Evolutionary conservation across 2,329 filamentous ascomycete species (phyloP), one percentile per base, ranked within the genome.

Genomic region (Clathrospora elynae): DNA sequence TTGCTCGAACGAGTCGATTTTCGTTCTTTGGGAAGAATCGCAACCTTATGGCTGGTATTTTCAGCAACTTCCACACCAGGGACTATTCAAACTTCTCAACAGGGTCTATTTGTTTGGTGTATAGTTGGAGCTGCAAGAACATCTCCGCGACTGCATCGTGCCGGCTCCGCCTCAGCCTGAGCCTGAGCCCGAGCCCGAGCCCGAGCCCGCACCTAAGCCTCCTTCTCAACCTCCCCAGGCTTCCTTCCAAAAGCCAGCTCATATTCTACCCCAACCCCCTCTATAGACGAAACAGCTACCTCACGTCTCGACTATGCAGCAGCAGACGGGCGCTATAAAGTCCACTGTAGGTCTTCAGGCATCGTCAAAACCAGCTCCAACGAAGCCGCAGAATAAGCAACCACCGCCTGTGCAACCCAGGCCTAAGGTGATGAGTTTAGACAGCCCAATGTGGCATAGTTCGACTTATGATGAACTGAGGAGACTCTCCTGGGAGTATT

Each of bases 401-500:
- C 5, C n/a, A 19, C 39, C 13, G 18, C 11, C 12, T 24, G 16
- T 13, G 8, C 22, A 13, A n/a, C 18, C 9, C n/a, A 18, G 8
- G 9, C 10, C 35, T 4, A 14, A 3, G 17, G 19, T 39, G 24
- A 17, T 46, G 12, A 14, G 42, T 20, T 46, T 46, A 25, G n/a
- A 32, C 14, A 19, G 12, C 7, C 10, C 20, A 2, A n/a, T n/a
- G 3, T 46, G 42, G 37, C 13, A n/a, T 5, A 20, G 28, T 1
- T 9, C 16, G 20, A n/a, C 31, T 2, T 13, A 35, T 3, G 3
- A 19, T 1, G 12, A 25, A 16, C 32, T 49, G 13, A 33, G 14
- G 4, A 7, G 13, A 3, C 31, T 48, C n/a, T 36, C 39, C 12
- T 28, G 17, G 28, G 13, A 22, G 31, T 44, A 39, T 5, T 48